Conservation (phyloP, 306 rosid species). For the Prunus padus region DNA sequence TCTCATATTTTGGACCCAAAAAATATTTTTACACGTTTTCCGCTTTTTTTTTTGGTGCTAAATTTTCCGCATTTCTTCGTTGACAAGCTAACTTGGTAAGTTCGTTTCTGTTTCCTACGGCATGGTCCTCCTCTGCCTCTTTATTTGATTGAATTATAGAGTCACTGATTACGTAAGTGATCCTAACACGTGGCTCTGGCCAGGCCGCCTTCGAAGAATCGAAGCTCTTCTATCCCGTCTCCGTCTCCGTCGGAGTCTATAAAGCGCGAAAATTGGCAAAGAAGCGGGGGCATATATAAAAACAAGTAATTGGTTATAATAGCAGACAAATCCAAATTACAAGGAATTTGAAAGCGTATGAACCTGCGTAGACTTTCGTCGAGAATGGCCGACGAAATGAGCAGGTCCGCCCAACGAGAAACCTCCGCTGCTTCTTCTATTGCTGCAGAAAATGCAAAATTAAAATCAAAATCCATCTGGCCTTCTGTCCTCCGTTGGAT, state of each 20-base stretch:
- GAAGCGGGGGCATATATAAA: not conserved
- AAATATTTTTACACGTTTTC: too few relatives aligned
- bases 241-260: not conserved
- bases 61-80: not conserved
- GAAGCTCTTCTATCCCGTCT: not conserved
- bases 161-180: not conserved
- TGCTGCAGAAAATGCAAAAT: conserved; percentile 3
- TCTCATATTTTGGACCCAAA: too few relatives aligned
- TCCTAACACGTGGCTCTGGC: not conserved
- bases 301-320: not conserved
- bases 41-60: too few relatives aligned
- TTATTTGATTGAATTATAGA: too few relatives aligned
- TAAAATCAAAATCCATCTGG: conserved; percentile 54
- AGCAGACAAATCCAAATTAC: not conserved
- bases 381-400: conserved; percentile 65
- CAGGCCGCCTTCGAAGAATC: not conserved
- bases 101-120: not conserved
- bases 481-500: conserved; percentile 88
- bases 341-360: conserved; percentile 27
- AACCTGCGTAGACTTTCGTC: conserved; percentile 32
- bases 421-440: conserved; percentile 25
- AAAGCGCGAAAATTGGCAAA: conserved; percentile 15
- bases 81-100: not conserved
- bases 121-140: not conserved
- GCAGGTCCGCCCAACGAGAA: conserved; percentile 36